phyloP scores from a whole-genome alignment of 805 yeast species.

The Tetrapisispora pingtungensis region DNA sequence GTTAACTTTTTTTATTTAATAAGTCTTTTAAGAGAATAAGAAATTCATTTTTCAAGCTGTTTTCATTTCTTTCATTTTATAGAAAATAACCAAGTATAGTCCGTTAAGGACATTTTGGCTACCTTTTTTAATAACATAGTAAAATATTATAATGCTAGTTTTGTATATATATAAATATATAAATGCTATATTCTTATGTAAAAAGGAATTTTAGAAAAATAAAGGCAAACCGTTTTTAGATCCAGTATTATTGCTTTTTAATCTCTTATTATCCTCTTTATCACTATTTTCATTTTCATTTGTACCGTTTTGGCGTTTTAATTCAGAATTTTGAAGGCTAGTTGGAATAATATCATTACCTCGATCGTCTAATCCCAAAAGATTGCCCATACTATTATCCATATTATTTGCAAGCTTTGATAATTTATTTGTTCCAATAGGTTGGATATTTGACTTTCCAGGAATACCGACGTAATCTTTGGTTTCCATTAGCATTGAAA shows the following conservation, averaged over 20 bases:
- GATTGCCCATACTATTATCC: background rate
- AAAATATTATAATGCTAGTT: too few relatives aligned
- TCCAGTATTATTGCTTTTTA: background rate
- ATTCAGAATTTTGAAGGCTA: background rate
- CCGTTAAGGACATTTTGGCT: too few relatives aligned
- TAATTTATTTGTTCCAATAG: background rate
- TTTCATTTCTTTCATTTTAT: too few relatives aligned
- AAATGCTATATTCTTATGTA: too few relatives aligned
- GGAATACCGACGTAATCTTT: slow-evolving; percentile 7
- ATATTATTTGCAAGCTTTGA: background rate
- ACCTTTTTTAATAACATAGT: too few relatives aligned
- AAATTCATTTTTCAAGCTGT: background rate
- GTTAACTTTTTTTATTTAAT: background rate
- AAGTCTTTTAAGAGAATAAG: slow-evolving; percentile 2
- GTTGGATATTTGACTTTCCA: too few relatives aligned
- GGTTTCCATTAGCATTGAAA: slow-evolving; percentile 20
- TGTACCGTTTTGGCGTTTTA: background rate
- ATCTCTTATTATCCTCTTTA: background rate
- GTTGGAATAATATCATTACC: background rate
- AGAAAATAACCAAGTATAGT: too few relatives aligned
- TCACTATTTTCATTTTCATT: background rate
- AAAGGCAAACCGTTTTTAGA: slow-evolving; percentile 11
- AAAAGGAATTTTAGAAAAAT: slow-evolving; percentile 7
- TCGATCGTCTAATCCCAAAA: background rate
- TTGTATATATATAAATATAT: too few relatives aligned